These are phyloP conservation scores for Amanita molliuscula DNA, from an alignment of 768 basidiomycete genomes.

Conservation along the genomic window DNA sequence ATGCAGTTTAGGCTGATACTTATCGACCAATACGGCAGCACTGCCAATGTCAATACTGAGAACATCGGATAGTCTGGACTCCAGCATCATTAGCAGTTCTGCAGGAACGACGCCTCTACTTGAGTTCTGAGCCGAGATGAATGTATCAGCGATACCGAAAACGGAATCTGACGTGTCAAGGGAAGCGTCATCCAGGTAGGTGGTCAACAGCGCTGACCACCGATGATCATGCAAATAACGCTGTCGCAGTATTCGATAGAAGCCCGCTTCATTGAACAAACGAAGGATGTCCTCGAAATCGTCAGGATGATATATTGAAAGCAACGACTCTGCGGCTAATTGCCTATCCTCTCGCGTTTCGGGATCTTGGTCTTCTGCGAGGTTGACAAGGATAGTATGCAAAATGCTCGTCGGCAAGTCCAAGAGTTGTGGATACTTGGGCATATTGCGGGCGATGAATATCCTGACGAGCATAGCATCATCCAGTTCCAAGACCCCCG, in stretches of 20 bases:
- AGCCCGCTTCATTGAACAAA: constrained; percentile 75
- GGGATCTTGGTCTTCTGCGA: constrained; percentile 65
- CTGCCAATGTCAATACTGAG: constrained; percentile 47
- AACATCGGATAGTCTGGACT: constrained; percentile 53
- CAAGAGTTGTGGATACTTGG: constrained; percentile 90
- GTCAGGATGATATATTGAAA: constrained; percentile 85
- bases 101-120: constrained; percentile 43
- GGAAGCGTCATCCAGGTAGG: constrained; percentile 68
- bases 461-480: constrained; percentile 86
- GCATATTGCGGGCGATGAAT: constrained; percentile 92
- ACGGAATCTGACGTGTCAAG: constrained; percentile 54
- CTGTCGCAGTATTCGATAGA: constrained; percentile 81
- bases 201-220: constrained; percentile 67
- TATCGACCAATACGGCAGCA: constrained; percentile 69
- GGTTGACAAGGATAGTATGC: constrained; percentile 65
- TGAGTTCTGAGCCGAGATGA: constrained; percentile 32
- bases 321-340: constrained; percentile 85
- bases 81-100: constrained; percentile 44
- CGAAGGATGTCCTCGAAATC: constrained; percentile 55
- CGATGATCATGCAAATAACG: constrained; percentile 67
- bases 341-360: constrained; percentile 90
- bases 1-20: constrained; percentile 58
- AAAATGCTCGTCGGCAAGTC: constrained; percentile 55
- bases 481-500: constrained; percentile 38
- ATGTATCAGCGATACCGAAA: constrained; percentile 49